phyloP scores from a whole-genome alignment of 106 monocot genomes.

The Hemerocallis citrina region DNA sequence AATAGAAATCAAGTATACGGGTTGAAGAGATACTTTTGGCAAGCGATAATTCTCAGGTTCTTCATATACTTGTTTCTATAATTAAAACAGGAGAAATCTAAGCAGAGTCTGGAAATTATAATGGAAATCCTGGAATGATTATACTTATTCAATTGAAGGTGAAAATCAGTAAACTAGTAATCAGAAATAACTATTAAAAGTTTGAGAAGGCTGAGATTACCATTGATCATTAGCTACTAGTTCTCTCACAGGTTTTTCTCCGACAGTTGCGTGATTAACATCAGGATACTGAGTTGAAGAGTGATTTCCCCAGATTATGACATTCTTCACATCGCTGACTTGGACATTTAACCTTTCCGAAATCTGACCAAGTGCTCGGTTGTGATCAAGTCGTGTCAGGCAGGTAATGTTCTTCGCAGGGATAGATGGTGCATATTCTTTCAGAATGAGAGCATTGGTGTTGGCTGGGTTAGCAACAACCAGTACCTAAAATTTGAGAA shows the following conservation, averaged over 20 bases:
- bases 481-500: constrained; percentile 40
- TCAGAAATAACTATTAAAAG: neutral
- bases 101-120: no score
- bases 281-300: constrained; percentile 62
- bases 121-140: neutral
- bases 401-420: constrained; percentile 82
- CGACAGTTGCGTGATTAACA: constrained; percentile 51
- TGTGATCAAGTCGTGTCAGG: constrained; percentile 81
- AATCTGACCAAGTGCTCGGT: constrained; percentile 80
- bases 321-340: constrained; percentile 62
- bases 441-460: constrained; percentile 81
- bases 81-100: no score
- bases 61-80: neutral
- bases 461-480: constrained; percentile 91
- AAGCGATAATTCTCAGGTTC: no score
- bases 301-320: constrained; percentile 58
- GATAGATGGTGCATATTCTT: constrained; percentile 83
- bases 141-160: neutral
- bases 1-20: neutral
- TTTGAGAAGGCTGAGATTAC: constrained; percentile 6
- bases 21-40: neutral
- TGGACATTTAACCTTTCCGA: constrained; percentile 63
- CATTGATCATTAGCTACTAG: constrained; percentile 42
- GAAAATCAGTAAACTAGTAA: neutral
- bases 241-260: constrained; percentile 38